phyloP scores from a whole-genome alignment of 176 grass and related monocot species.

The Aegilops speltoides region DNA sequence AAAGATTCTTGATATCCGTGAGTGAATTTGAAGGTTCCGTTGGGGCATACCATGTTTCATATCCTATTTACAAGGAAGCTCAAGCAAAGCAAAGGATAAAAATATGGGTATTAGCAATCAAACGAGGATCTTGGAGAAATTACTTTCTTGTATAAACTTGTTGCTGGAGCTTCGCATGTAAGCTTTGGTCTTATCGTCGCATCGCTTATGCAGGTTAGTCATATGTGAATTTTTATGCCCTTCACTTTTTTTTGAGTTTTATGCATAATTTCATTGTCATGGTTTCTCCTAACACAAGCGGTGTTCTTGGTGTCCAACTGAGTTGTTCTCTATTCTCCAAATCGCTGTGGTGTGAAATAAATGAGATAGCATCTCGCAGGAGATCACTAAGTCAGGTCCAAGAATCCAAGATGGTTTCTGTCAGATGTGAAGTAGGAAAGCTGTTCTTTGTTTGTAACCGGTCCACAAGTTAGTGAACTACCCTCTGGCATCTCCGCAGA shows the following conservation, averaged over 20 bases:
- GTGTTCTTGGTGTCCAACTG: slow-evolving; percentile 8
- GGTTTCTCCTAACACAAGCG: too few species aligned
- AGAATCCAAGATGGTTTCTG: background rate
- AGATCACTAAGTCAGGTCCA: background rate
- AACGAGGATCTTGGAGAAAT: slow-evolving; percentile 51
- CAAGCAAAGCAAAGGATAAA: slow-evolving; percentile 38
- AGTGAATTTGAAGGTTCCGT: slow-evolving; percentile 82
- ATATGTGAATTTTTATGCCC: background rate
- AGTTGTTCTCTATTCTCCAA: background rate
- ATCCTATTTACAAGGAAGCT: slow-evolving; percentile 56
- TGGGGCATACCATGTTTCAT: slow-evolving; percentile 83
- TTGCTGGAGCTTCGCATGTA: slow-evolving; percentile 80
- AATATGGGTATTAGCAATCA: slow-evolving; percentile 20
- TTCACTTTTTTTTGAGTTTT: background rate
- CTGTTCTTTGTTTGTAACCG: background rate
- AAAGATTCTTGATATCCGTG: slow-evolving; percentile 82
- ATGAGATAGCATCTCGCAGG: background rate
- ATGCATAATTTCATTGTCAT: too few species aligned
- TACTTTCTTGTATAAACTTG: slow-evolving; percentile 96
- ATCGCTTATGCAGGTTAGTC: slow-evolving; percentile 79
- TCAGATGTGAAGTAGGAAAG: background rate
- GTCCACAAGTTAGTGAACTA: background rate
- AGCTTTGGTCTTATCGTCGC: slow-evolving; percentile 98
- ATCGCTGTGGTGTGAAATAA: background rate
- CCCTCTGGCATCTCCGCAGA: too few species aligned